Base-by-base conservation (phyloP, 2,329 filamentous ascomycete species). In the Triangularia setosa region DNA sequence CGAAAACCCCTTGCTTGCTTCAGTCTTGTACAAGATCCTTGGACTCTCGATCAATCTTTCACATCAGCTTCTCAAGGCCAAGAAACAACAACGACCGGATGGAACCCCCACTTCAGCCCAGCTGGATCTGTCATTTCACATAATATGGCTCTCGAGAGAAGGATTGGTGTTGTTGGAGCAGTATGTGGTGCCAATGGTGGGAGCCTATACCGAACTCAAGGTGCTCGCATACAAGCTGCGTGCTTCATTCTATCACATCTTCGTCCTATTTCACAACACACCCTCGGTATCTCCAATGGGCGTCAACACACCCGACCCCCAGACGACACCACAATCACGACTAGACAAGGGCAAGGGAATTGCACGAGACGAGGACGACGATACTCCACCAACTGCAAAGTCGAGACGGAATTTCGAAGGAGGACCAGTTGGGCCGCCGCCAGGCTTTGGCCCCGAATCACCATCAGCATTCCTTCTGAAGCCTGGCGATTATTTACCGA, bases 231-330 rank as follows among this genome's bases (percentile, higher is more conserved):
- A 92, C 75, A 99, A 98, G 77, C 84, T 99, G 14, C 89, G 92
- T 65, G 95, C 95, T 16, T 96, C 92, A 21, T 96, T 98, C 75
- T 95, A 96, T 72, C 94, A 99, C 79, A 92, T 99, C 69, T 97
- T 97, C 75, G 95, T 96, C 61, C 84, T 98, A 12, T 98, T 97
- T 74, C 92, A 97, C 79, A 97, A 97, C 77, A 87, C 92, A 61
- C 94, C 94, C 0, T 84, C 90, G 0, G 85, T 97, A 63, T 89
- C 88, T 54, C 80, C 83, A 35, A 83, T 86, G 72, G 83, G 83
- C 21, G 79, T 84, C 65, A 79, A 81, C 67, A 81, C 80, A 0
- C 80, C 82, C 12, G 81, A 83, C 58, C 71, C 74, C 3, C 74
- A 79, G 57, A 77, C 75, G 14, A 75, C 66, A 5, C 68, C 73